A percentile compares a stretch with the other conserved stretches of the same genome.
These are phyloP conservation scores for Ganoderma resinaceum DNA, from an alignment of 1,284 basidiomycete genomes.

Conservation along the genomic window DNA sequence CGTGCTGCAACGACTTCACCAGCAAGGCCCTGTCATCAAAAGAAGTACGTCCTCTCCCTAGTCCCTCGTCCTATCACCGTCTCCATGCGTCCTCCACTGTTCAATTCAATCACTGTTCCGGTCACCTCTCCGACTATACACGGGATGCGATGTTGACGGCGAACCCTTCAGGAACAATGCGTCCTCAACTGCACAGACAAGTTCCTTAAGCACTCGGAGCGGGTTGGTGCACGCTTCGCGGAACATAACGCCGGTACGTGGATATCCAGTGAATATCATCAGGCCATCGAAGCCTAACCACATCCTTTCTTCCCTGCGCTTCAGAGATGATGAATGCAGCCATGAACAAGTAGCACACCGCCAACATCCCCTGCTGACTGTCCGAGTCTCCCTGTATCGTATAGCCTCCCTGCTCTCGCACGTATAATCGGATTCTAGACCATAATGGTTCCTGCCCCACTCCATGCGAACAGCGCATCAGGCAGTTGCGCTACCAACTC, in stretches of 20 bases:
- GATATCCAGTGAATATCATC: background rate
- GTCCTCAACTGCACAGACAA: constrained; percentile 87
- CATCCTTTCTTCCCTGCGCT: background rate
- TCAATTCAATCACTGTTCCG: constrained; percentile 6
- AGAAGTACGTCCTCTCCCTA: constrained; percentile 67
- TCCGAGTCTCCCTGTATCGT: constrained; percentile 20
- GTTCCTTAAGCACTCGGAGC: constrained; percentile 96
- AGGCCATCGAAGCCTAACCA: background rate
- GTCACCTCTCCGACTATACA: background rate
- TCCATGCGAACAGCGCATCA: background rate
- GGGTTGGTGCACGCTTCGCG: constrained; percentile 91
- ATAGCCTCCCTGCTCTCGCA: constrained; percentile 24
- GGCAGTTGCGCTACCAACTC: constrained; percentile 11
- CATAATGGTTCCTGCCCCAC: constrained; percentile 16
- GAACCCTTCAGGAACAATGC: constrained; percentile 65
- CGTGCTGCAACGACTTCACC: constrained; percentile 97
- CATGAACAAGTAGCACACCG: constrained; percentile 20
- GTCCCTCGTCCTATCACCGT: constrained; percentile 5
- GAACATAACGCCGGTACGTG: constrained; percentile 87
- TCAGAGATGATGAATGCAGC: constrained; percentile 43
- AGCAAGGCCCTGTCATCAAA: constrained; percentile 92
- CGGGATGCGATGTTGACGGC: background rate
- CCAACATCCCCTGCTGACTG: background rate
- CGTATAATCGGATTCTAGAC: constrained; percentile 18
- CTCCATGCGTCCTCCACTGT: background rate